These are phyloP conservation scores for Penicillium psychrosexuale DNA, from an alignment of 2,329 filamentous ascomycete species.

Conservation along the genomic window DNA sequence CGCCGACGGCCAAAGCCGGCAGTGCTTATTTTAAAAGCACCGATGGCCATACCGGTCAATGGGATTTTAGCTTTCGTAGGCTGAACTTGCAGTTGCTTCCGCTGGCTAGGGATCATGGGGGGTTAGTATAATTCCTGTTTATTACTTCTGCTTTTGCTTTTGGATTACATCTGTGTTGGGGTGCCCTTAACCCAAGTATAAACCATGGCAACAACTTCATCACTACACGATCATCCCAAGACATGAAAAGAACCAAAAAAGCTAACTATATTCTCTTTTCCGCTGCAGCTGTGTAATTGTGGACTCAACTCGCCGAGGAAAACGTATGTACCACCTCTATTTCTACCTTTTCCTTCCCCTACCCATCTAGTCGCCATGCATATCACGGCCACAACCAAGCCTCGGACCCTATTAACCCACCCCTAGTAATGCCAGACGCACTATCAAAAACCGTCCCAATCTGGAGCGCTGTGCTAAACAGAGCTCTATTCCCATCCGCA, in stretches of 20 bases:
- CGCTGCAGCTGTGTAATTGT: conserved; percentile 64
- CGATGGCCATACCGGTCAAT: conserved; percentile 86
- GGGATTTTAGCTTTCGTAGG: conserved; percentile 81
- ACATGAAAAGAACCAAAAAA: not conserved
- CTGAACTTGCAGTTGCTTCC: conserved; percentile 79
- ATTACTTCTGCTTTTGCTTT: no score
- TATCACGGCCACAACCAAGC: not conserved
- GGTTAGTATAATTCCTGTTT: no score
- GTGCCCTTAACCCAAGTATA: not conserved
- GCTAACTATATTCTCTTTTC: conserved; percentile 5
- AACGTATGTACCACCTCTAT: conserved; percentile 54
- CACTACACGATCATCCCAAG: not conserved
- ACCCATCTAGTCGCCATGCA: not conserved
- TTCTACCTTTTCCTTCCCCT: not conserved
- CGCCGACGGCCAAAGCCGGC: conserved; percentile 59
- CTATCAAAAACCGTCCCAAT: conserved; percentile 90
- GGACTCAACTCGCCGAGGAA: conserved; percentile 88
- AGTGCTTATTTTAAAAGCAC: conserved; percentile 98
- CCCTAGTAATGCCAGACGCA: conserved; percentile 80
- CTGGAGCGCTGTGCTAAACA: conserved; percentile 87
- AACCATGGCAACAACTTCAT: not conserved
- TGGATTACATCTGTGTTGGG: not conserved
- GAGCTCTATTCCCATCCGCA: conserved; percentile 65
- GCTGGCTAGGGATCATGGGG: conserved; percentile 63
- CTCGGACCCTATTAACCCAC: not conserved